Evolutionary conservation across 108 stramenopile genomes (phyloP).

Genomic region (Cyclotella baltica): DNA sequence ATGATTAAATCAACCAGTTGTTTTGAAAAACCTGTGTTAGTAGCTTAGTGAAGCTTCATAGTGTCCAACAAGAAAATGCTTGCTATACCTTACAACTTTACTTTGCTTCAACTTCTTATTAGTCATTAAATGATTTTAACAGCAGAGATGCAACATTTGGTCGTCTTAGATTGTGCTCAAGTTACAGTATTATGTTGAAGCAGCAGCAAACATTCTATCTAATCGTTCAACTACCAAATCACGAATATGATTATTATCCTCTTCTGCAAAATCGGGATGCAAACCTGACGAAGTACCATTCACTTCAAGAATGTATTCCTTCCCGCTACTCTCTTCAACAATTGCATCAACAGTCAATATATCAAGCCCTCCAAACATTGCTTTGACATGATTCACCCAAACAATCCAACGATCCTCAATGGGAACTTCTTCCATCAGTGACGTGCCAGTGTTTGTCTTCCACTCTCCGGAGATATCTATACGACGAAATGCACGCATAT

Average conservation of each 20-base stretch:
- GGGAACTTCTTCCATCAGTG: background rate
- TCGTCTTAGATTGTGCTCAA: too few species aligned
- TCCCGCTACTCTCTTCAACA: background rate
- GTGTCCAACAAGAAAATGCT: too few species aligned
- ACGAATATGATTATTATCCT: background rate
- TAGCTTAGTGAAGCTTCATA: too few species aligned
- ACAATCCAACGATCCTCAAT: background rate
- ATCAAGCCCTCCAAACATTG: background rate
- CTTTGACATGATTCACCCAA: background rate
- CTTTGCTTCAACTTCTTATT: too few species aligned
- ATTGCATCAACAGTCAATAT: background rate
- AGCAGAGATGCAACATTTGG: too few species aligned
- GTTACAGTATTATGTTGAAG: too few species aligned
- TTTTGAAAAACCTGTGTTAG: too few species aligned
- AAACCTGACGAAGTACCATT: background rate
- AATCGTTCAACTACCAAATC: background rate
- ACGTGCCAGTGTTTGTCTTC: background rate
- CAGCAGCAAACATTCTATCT: too few species aligned
- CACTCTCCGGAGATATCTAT: background rate
- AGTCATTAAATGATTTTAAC: too few species aligned
- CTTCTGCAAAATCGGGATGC: background rate
- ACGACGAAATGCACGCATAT: background rate
- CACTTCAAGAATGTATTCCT: constrained; percentile 1
- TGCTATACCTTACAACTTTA: too few species aligned
- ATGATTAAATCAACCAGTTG: too few species aligned